Conservation (phyloP, 2,329 filamentous ascomycete genomes). For the Colletotrichum graminicola region DNA sequence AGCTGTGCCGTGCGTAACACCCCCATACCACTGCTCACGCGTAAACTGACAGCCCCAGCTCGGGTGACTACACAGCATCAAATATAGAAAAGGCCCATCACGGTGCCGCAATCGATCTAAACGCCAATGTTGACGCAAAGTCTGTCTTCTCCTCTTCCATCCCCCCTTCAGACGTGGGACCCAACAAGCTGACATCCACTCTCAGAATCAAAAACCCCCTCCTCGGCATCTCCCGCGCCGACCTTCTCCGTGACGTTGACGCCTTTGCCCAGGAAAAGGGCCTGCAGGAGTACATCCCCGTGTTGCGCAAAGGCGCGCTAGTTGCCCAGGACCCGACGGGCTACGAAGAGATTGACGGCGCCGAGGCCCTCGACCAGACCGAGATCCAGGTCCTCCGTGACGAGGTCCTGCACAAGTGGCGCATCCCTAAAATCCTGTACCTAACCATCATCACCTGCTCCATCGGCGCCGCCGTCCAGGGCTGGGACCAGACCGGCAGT, state of each 20-base stretch:
- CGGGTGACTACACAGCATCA: conserved; percentile 2
- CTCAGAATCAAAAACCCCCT: conserved; percentile 61
- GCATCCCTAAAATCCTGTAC: conserved; percentile 61
- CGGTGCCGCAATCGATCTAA: conserved; percentile 53
- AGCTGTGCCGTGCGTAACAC: conserved; percentile 1
- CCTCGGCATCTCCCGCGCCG: conserved; percentile 54
- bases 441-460: conserved; percentile 64
- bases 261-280: conserved; percentile 63
- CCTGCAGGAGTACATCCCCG: conserved; percentile 59
- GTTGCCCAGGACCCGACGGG: conserved; percentile 66
- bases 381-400: conserved; percentile 57
- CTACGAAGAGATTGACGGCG: conserved; percentile 57
- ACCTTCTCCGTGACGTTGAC: conserved; percentile 67
- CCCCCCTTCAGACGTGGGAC: background rate
- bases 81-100: conserved; percentile 30
- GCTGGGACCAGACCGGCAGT: conserved; percentile 61
- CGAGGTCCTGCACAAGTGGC: conserved; percentile 64
- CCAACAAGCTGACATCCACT: conserved; percentile 39
- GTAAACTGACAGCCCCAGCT: background rate
- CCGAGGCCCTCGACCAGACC: conserved; percentile 55
- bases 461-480: conserved; percentile 66
- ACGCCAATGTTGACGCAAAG: conserved; percentile 61
- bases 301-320: conserved; percentile 62
- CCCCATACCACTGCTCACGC: background rate
- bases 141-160: conserved; percentile 45